phyloP scores from a whole-genome alignment of 805 yeast genomes.

The Scheffersomyces lignosus region DNA sequence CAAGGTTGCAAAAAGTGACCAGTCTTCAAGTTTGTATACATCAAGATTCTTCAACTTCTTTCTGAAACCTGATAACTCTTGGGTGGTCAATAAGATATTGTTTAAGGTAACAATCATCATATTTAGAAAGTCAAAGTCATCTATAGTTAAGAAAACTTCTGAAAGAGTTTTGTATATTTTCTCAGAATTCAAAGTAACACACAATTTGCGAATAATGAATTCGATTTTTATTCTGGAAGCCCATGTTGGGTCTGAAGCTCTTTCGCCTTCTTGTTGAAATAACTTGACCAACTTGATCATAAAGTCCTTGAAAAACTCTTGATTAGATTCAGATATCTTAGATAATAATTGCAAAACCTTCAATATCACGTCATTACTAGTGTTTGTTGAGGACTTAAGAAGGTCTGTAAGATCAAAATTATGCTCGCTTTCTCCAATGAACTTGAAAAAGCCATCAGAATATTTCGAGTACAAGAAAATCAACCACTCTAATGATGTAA shows the following conservation, averaged over 20 bases:
- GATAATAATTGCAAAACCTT: slow-evolving; percentile 72
- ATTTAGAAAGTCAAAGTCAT: slow-evolving; percentile 66
- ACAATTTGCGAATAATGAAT: slow-evolving; percentile 78
- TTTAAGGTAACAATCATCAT: slow-evolving; percentile 85
- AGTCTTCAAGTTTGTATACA: slow-evolving; percentile 53
- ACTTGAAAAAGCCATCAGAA: slow-evolving; percentile 28
- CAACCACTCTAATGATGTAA: slow-evolving; percentile 89
- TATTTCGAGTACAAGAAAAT: slow-evolving; percentile 74
- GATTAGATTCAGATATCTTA: slow-evolving; percentile 73
- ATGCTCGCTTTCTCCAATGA: slow-evolving; percentile 33
- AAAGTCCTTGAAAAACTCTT: slow-evolving; percentile 72
- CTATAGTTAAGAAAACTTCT: slow-evolving; percentile 56
- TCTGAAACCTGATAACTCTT: slow-evolving; percentile 72
- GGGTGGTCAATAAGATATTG: slow-evolving; percentile 81
- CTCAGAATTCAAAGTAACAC: slow-evolving; percentile 78
- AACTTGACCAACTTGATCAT: slow-evolving; percentile 67
- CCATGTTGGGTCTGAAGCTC: slow-evolving; percentile 33
- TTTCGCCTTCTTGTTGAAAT: slow-evolving; percentile 60
- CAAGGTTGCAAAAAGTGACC: slow-evolving; percentile 67
- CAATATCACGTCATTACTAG: slow-evolving; percentile 75
- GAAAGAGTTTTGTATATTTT: slow-evolving; percentile 81
- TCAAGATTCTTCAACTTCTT: slow-evolving; percentile 62
- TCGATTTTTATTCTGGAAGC: slow-evolving; percentile 64
- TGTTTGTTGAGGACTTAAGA: slow-evolving; percentile 65
- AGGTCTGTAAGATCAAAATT: slow-evolving; percentile 66